Conservation (phyloP, 1,139 yeast species). For the Yamadazyma spencermartinsiae region DNA sequence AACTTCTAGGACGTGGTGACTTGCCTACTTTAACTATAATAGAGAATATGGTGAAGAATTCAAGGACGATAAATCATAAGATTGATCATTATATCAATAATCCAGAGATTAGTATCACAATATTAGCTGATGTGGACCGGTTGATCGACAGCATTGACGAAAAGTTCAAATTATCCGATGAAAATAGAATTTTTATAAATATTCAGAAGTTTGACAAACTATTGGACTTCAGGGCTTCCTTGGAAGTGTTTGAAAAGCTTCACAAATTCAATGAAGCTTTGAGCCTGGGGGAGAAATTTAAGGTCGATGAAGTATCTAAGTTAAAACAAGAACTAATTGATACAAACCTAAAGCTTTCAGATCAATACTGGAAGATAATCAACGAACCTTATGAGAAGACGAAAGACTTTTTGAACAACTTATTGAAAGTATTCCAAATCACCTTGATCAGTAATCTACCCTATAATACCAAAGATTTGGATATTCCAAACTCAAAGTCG, state of each 20-base stretch:
- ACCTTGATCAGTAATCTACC: neutral
- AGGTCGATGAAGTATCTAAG: slow-evolving; percentile 27
- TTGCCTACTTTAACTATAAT: slow-evolving; percentile 22
- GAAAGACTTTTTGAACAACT: slow-evolving; percentile 43
- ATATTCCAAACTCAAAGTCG: neutral
- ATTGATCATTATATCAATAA: slow-evolving; percentile 24
- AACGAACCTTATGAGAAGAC: slow-evolving; percentile 15
- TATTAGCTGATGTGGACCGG: slow-evolving; percentile 11
- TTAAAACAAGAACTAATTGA: slow-evolving; percentile 25
- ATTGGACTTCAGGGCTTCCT: slow-evolving; percentile 14
- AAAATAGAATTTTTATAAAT: slow-evolving; percentile 15
- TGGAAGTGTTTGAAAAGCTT: slow-evolving; percentile 13
- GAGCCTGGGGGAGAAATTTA: slow-evolving; percentile 9
- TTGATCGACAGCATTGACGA: slow-evolving; percentile 17
- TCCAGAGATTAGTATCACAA: slow-evolving; percentile 5
- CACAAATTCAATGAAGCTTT: slow-evolving; percentile 10
- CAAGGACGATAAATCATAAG: slow-evolving; percentile 30
- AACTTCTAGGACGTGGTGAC: slow-evolving; percentile 32
- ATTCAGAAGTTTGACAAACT: slow-evolving; percentile 14
- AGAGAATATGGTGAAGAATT: slow-evolving; percentile 27
- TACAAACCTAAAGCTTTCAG: slow-evolving; percentile 27
- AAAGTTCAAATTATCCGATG: slow-evolving; percentile 12
- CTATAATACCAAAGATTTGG: neutral
- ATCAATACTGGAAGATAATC: slow-evolving; percentile 16
- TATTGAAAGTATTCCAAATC: neutral